Evolutionary conservation across 192 early-diverging fungal species (phyloP).

Genomic region (Powellomyces hirtus): DNA sequence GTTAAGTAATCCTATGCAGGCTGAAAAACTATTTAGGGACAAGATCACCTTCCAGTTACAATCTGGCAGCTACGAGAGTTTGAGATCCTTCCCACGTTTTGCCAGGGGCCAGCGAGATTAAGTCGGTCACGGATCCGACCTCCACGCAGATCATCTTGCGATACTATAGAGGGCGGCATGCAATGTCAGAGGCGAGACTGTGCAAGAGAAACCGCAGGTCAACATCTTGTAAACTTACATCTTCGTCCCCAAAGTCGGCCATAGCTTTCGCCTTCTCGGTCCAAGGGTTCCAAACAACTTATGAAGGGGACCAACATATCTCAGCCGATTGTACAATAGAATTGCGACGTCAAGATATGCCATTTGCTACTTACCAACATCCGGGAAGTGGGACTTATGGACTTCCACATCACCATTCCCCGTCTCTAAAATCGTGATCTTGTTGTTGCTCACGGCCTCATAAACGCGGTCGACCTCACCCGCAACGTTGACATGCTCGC

Average conservation of each 20-base stretch:
- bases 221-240: conserved; percentile 27
- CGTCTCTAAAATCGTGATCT: conserved; percentile 15
- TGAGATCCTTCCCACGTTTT: conserved; percentile 74
- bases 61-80: conserved; percentile 47
- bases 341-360: neutral
- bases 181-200: too few relatives aligned
- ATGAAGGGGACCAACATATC: neutral
- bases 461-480: conserved; percentile 88
- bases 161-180: conserved; percentile 45
- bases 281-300: conserved; percentile 98
- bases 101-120: conserved; percentile 61
- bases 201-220: too few relatives aligned
- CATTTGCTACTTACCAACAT: conserved; percentile 28
- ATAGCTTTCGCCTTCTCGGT: conserved; percentile 82
- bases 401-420: conserved; percentile 24
- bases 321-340: neutral
- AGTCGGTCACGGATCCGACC: conserved; percentile 58
- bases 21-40: too few relatives aligned
- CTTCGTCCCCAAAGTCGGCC: conserved; percentile 86
- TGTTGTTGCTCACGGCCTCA: conserved; percentile 52
- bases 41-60: too few relatives aligned
- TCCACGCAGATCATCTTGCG: conserved; percentile 90
- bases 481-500: conserved; percentile 56
- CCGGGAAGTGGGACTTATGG: conserved; percentile 30
- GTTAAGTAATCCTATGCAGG: too few relatives aligned